Evolutionary conservation across 805 yeast genomes (phyloP).

Genomic region (Yamadazyma scolyti): DNA sequence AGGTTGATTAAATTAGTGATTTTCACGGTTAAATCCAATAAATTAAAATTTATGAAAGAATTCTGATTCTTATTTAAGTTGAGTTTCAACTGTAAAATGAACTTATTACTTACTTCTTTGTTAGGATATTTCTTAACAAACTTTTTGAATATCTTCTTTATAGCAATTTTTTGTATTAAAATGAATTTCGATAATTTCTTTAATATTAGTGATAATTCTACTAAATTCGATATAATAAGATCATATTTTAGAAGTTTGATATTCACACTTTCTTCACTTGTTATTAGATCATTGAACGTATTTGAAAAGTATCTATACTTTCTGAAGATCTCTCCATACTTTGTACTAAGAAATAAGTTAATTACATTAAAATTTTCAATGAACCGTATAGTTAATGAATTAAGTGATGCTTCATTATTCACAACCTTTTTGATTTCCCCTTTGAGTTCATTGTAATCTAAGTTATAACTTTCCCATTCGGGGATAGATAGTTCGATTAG

Average conservation of each 20-base stretch:
- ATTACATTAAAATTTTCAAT: slow-evolving; percentile 58
- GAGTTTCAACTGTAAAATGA: slow-evolving; percentile 26
- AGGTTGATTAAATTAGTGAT: slow-evolving; percentile 35
- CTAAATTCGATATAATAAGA: slow-evolving; percentile 29
- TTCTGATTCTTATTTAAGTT: slow-evolving; percentile 40
- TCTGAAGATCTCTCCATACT: slow-evolving; percentile 59
- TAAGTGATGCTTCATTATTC: slow-evolving; percentile 19
- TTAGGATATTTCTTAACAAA: slow-evolving; percentile 45
- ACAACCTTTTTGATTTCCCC: slow-evolving; percentile 45
- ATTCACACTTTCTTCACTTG: slow-evolving; percentile 7
- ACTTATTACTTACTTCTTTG: slow-evolving; percentile 15
- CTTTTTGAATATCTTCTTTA: slow-evolving; percentile 72
- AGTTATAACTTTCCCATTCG: slow-evolving; percentile 82
- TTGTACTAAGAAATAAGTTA: slow-evolving; percentile 61
- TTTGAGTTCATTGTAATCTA: slow-evolving; percentile 80
- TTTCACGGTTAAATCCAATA: slow-evolving; percentile 59
- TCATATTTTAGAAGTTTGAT: slow-evolving; percentile 11
- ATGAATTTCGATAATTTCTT: slow-evolving; percentile 70
- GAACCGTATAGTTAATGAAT: slow-evolving; percentile 35
- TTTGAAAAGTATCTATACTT: slow-evolving; percentile 33
- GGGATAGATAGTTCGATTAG: slow-evolving; percentile 73
- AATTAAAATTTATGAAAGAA: slow-evolving; percentile 59
- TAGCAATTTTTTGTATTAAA: slow-evolving; percentile 68
- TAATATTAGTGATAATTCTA: slow-evolving; percentile 43
- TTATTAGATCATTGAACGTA: slow-evolving; percentile 13